Conservation (phyloP, 164 flowering plant species). For the Vitis rotundifolia region DNA sequence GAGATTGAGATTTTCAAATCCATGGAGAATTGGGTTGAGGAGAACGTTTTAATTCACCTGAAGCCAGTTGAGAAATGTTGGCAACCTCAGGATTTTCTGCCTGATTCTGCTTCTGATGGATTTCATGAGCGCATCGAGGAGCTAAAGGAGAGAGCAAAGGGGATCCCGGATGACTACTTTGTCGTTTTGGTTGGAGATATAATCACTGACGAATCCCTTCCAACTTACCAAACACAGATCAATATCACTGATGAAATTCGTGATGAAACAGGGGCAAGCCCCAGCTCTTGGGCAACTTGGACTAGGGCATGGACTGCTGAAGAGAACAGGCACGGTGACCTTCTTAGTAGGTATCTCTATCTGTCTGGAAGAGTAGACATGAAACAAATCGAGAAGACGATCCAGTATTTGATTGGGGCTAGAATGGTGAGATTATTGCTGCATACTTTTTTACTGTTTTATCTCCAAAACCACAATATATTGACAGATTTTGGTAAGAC, state of each 20-base stretch:
- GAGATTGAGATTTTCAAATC: too few species aligned
- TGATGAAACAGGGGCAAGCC: constrained; percentile 6
- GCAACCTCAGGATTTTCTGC: too few species aligned
- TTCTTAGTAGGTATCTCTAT: not conserved
- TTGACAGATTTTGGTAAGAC: too few species aligned
- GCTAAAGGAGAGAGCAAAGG: too few species aligned
- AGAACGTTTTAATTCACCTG: constrained; percentile 10
- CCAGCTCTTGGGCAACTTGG: constrained; percentile 9
- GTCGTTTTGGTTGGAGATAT: not conserved
- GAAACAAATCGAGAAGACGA: constrained; percentile 12
- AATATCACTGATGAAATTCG: constrained; percentile 12
- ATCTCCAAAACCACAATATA: too few species aligned
- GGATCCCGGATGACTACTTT: too few species aligned
- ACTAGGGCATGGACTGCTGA: constrained; percentile 15
- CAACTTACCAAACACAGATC: constrained; percentile 14
- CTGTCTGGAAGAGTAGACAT: constrained; percentile 5
- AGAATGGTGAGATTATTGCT: constrained; percentile 1
- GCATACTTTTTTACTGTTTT: too few species aligned
- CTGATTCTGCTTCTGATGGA: too few species aligned
- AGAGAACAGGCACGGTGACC: not conserved
- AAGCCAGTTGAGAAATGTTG: too few species aligned
- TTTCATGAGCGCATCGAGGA: too few species aligned
- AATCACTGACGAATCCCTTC: not conserved
- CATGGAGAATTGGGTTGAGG: not conserved
- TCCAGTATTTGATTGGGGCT: constrained; percentile 9